These are phyloP conservation scores for Rubia balearica DNA, from an alignment of 305 asterid species.

Conservation along the genomic window DNA sequence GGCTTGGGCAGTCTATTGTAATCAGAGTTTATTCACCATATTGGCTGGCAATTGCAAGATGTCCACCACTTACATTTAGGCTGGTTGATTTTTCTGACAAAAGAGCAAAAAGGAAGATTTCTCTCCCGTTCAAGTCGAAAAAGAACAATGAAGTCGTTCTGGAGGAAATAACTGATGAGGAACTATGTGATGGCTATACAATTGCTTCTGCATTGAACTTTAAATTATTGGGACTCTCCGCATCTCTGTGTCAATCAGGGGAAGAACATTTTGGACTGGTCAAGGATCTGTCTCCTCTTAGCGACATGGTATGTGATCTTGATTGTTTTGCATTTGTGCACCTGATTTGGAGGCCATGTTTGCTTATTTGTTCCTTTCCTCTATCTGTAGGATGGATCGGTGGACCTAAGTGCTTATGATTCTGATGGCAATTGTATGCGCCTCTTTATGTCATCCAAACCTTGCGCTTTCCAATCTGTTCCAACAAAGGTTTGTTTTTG, in stretches of 20 bases:
- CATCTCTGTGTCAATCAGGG: slow-evolving; percentile 54
- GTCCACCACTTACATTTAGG: slow-evolving; percentile 88
- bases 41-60: slow-evolving; percentile 79
- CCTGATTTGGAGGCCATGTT: slow-evolving; percentile 5
- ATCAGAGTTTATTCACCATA: slow-evolving; percentile 78
- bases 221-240: slow-evolving; percentile 73
- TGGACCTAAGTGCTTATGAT: slow-evolving; percentile 71
- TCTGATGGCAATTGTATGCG: slow-evolving; percentile 73
- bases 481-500: slow-evolving; percentile 77
- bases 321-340: slow-evolving; percentile 12
- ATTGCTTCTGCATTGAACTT: slow-evolving; percentile 85
- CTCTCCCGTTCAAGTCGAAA: slow-evolving; percentile 54
- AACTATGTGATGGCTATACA: slow-evolving; percentile 73
- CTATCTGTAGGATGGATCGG: slow-evolving; percentile 77
- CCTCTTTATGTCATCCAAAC: slow-evolving; percentile 79
- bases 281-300: slow-evolving; percentile 79
- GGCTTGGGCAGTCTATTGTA: slow-evolving; percentile 54
- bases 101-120: slow-evolving; percentile 40
- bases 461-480: slow-evolving; percentile 78
- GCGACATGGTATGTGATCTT: slow-evolving; percentile 61
- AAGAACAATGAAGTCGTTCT: slow-evolving; percentile 44
- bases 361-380: not conserved
- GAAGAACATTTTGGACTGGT: slow-evolving; percentile 82
- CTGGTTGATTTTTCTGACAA: slow-evolving; percentile 46
- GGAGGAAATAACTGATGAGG: slow-evolving; percentile 91